Evolutionary conservation across 2,329 filamentous ascomycete species (phyloP).

Genomic region (Neoscytalidium dimidiatum): DNA sequence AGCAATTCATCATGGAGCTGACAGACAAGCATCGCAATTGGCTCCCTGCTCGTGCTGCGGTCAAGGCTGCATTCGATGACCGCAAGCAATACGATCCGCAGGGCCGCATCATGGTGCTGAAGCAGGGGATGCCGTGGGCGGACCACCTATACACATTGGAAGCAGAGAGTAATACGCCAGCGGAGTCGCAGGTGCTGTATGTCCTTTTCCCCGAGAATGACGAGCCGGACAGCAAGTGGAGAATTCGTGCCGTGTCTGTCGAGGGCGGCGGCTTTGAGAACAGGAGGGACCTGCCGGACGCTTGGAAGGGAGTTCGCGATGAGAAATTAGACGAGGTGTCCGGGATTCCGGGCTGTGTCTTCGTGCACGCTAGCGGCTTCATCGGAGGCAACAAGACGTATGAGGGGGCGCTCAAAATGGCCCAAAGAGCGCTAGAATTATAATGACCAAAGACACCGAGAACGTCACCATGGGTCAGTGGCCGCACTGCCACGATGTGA

Average conservation of each 20-base stretch:
- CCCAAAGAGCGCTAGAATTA: constrained; percentile 61
- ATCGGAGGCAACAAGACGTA: constrained; percentile 94
- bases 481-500: not conserved
- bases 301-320: constrained; percentile 90
- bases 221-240: constrained; percentile 78
- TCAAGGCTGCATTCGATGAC: constrained; percentile 72
- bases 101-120: constrained; percentile 80
- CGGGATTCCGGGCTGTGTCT: constrained; percentile 75
- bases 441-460: not conserved
- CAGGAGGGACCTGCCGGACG: constrained; percentile 84
- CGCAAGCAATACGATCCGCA: constrained; percentile 68
- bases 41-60: constrained; percentile 82
- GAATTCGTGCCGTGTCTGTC: constrained; percentile 88
- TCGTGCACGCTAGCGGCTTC: constrained; percentile 93
- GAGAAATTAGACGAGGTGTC: constrained; percentile 75
- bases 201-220: constrained; percentile 88
- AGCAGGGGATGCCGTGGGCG: constrained; percentile 88
- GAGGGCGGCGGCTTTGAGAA: constrained; percentile 86
- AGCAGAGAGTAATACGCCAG: constrained; percentile 49
- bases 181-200: constrained; percentile 69
- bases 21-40: constrained; percentile 74
- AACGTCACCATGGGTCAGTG: not conserved
- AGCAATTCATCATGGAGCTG: constrained; percentile 82
- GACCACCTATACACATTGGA: constrained; percentile 93
- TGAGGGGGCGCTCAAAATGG: constrained; percentile 86